Evolutionary conservation across 805 yeast genomes (phyloP), one percentile per base, ranked within the genome.

Genomic region (Wickerhamomyces sydowiorum): DNA sequence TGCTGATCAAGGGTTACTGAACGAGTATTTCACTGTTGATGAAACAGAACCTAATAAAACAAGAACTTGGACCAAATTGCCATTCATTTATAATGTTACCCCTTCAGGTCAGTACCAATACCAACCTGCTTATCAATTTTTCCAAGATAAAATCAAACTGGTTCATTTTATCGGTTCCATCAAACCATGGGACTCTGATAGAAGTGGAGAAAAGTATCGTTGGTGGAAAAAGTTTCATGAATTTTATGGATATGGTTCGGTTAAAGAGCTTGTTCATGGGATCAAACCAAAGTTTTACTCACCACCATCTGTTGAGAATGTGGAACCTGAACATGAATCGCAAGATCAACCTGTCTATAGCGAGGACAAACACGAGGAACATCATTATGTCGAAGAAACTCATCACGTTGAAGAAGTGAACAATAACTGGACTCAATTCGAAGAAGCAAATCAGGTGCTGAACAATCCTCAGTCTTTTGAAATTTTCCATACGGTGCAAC

Each of bases 21-120:
- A 88, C 59, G 82, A 82, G 53, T 81, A 71, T 55, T 86, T 84
- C 49, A 54, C 42, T 34, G 40, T 50, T 12, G 53, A 56, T 43
- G 5, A 39, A 37, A 28, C 47, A 41, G 32, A 60, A 17, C 13
- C 35, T 5, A 15, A 15, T 5, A 8, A 20, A 54, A 49, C 35
- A 13, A 48, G 55, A 6, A 56, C 61, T 39, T 90, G 97, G 96
- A 61, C 69, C 25, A 72, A 77, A 37, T 64, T 93, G 37, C 90
- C 97, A 2, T 91, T 90, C 53, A 52, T 77, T 36, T 91, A 79
- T 68, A 91, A 91, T 56, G 95, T 91, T 25, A 91, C 97, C 0
- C 70, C 85, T 3, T 66, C 75, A 19, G 69, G 77, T 34, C 78
- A 76, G 37, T 86, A 86, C 56, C 82, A 86, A 62, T 84, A 81